Base-by-base conservation (phyloP, 768 basidiomycete genomes). In the Pleurotus tuber-regium region DNA sequence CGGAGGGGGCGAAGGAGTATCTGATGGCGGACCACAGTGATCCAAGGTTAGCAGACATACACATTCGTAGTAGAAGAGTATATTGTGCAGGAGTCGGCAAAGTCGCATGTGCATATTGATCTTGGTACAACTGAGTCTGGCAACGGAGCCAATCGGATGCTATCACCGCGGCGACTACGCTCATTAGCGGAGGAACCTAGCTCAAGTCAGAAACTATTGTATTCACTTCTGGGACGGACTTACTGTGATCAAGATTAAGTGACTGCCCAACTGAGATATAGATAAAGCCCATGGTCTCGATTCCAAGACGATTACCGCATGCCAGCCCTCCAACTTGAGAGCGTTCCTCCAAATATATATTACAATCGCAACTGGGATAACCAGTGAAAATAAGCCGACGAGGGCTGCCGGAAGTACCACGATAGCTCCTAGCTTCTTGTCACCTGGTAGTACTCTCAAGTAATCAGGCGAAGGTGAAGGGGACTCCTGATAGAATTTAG, bases 291-390 rank as follows among this genome's bases (percentile, higher is more conserved):
- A 40, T 14, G 38, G 38, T 9, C 38, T 12, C 16, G 38, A 40
- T 18, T 40, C 38, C 9, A 40, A 19, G 9, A 40, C 38, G 16
- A 40, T 19, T n/a, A 40, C 38, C 8, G 38, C 38, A 19, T 40
- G 38, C 38, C 38, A 40, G 2, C 38, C 38, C 38, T 40, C 38
- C 38, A 40, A 14, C 38, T 19, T 12, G 14, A 40, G 38, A 9
- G 38, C 38, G 18, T 40, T 40, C 38, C 38, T 40, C 38, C 38
- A 40, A 14, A 40, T 40, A 19, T 40, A 40, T 40, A 40, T 40
- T 9, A 40, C 18, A 19, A 40, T 4, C 9, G 38, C 38, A 19
- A 40, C 38, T 19, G 38, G 38, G 14, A 40, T 40, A 4, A 19
- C 38, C 9, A 40, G 14, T 9, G 38, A 12, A 18, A 40, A 40